These are phyloP conservation scores for Penicillium sp. DNA, from an alignment of 2,329 filamentous ascomycete species.

Conservation along the genomic window DNA sequence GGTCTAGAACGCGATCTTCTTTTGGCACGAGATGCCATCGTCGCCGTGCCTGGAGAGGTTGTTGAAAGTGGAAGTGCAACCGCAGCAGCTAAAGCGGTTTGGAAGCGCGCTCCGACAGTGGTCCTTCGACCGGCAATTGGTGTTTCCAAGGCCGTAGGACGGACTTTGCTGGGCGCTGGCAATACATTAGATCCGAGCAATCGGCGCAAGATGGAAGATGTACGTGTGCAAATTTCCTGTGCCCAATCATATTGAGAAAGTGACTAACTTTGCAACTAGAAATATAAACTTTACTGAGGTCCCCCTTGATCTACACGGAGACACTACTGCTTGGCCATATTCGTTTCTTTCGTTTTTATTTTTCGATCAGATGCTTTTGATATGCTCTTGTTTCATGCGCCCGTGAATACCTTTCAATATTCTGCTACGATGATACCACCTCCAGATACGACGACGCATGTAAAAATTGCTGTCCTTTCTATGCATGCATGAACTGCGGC, in stretches of 20 bases:
- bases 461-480: constrained; percentile 9
- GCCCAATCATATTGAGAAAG: neutral
- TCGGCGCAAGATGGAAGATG: constrained; percentile 81
- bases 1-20: constrained; percentile 87
- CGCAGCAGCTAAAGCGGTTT: constrained; percentile 77
- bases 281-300: constrained; percentile 49
- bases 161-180: constrained; percentile 87
- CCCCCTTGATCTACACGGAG: neutral
- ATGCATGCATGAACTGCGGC: constrained; percentile 13
- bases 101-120: constrained; percentile 85
- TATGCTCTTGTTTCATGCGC: constrained; percentile 3
- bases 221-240: constrained; percentile 56
- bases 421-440: constrained; percentile 22
- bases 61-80: constrained; percentile 83
- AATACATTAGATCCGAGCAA: constrained; percentile 88
- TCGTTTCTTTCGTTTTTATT: too few relatives aligned
- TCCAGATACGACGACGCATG: constrained; percentile 14
- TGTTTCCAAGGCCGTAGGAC: constrained; percentile 83
- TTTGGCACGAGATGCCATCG: constrained; percentile 84
- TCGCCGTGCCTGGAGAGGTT: constrained; percentile 89
- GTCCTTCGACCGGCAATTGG: constrained; percentile 90
- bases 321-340: neutral
- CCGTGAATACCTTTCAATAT: constrained; percentile 12
- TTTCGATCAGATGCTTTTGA: too few relatives aligned
- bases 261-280: constrained; percentile 32